Evolutionary conservation across 108 stramenopile genomes (phyloP), one percentile per base, ranked within the genome.

Genomic region (Fistulifera solaris): DNA sequence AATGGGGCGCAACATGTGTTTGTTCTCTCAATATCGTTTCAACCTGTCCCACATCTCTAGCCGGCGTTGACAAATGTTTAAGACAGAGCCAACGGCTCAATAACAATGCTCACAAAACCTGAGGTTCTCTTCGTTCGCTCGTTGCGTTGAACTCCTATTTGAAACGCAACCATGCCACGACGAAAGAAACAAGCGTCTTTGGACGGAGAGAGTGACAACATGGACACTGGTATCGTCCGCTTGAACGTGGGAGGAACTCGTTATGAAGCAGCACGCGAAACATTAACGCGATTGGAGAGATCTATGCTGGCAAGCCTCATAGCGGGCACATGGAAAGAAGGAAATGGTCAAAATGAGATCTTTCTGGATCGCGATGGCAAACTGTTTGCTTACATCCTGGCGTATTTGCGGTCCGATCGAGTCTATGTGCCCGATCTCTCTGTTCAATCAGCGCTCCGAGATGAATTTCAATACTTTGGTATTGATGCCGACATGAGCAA

Each of bases 311-410:
- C 42, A 25, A 46, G 35, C 15, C 40, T 48, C 26, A 27, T 26
- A 14, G 55, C 44, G 58, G 14, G 18, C n/a, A n/a, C 53, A 3
- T 35, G 31, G 31, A n/a, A n/a, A n/a, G n/a, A n/a, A n/a, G n/a
- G n/a, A n/a, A n/a, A n/a, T n/a, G n/a, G n/a, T n/a, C n/a, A n/a
- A n/a, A 35, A 24, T 28, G 43, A 53, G 10, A 28, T 73, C 1
- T 68, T 73, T 55, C 58, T 73, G 38, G 72, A 73, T 23, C 38
- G 66, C 1, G 63, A 60, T 38, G 72, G 72, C 15, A 60, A 0
- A 19, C 52, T 38, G n/a, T 73, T 73, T 27, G 13, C 26, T 0
- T 63, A 58, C 47, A 52, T 63, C 0, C 22, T 73, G 7, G 48
- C 63, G 43, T 73, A 55, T 43, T 46, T 72, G 48, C 49, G 71